Percentiles rank a stretch among this genome's conserved stretches.
phyloP scores from a whole-genome alignment of 2,329 filamentous ascomycete genomes.

The Fusarium illudens region DNA sequence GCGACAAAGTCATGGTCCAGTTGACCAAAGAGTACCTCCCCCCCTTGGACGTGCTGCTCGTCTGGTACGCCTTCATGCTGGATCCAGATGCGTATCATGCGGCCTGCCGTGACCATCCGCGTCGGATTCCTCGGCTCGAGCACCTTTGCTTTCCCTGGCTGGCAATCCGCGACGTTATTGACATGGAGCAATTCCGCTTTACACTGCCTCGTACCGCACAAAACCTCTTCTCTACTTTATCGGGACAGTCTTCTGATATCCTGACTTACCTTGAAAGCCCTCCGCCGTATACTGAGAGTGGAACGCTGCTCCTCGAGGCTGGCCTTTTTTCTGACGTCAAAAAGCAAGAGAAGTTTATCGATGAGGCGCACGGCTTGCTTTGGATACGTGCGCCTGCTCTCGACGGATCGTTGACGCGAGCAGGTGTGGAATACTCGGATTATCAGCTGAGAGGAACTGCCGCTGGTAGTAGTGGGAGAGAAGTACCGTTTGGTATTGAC shows the following conservation, averaged over 20 bases:
- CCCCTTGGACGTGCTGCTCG: constrained; percentile 19
- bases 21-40: constrained; percentile 21
- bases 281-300: constrained; percentile 13
- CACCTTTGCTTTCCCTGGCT: constrained; percentile 29
- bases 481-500: constrained; percentile 7
- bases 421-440: constrained; percentile 11
- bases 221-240: constrained; percentile 21
- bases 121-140: neutral
- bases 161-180: constrained; percentile 22
- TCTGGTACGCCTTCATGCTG: constrained; percentile 26
- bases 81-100: constrained; percentile 1
- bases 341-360: constrained; percentile 2
- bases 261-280: constrained; percentile 20
- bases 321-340: constrained; percentile 19
- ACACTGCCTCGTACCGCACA: constrained; percentile 11
- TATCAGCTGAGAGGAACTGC: neutral
- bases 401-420: neutral
- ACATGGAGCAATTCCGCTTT: constrained; percentile 21
- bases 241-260: constrained; percentile 17
- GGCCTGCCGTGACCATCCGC: constrained; percentile 6
- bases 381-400: constrained; percentile 25
- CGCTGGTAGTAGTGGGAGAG: neutral
- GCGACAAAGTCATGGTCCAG: constrained; percentile 15
- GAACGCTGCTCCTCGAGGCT: neutral
- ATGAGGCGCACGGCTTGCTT: constrained; percentile 9